Conservation (phyloP, 2,329 filamentous ascomycete species). For the Allantophomopsis lycopodina region DNA sequence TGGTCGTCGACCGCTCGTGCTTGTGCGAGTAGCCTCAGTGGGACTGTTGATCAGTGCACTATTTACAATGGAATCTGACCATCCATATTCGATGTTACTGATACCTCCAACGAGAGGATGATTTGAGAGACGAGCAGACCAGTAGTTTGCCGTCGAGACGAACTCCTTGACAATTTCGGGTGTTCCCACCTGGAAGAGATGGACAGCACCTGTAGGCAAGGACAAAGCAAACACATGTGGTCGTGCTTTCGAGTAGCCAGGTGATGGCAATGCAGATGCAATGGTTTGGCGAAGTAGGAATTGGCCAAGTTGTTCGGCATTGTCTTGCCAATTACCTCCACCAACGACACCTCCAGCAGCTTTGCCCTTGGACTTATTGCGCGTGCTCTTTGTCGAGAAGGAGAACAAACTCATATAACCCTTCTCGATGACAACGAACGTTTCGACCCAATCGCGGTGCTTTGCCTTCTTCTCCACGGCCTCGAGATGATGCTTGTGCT, state of each 20-base stretch:
- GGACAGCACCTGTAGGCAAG: conserved; percentile 82
- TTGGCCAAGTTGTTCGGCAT: conserved; percentile 76
- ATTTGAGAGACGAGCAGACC: conserved; percentile 88
- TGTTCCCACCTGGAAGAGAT: conserved; percentile 96
- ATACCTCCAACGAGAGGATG: conserved; percentile 87
- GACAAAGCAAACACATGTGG: conserved; percentile 92
- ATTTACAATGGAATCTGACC: conserved; percentile 72
- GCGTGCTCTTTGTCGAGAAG: conserved; percentile 68
- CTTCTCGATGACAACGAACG: conserved; percentile 92
- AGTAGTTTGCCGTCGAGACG: conserved; percentile 90
- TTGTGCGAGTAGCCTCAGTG: conserved; percentile 18
- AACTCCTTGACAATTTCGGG: conserved; percentile 92
- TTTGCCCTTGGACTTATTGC: conserved; percentile 43
- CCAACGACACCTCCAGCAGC: conserved; percentile 62
- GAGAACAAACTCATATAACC: conserved; percentile 91
- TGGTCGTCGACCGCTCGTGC: conserved; percentile 25
- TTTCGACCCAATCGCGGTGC: conserved; percentile 87
- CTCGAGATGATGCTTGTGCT: conserved; percentile 93
- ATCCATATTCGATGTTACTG: conserved; percentile 95
- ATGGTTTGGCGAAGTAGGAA: conserved; percentile 87
- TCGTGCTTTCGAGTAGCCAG: conserved; percentile 81
- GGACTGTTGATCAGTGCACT: conserved; percentile 34
- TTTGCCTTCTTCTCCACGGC: conserved; percentile 83
- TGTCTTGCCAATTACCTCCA: conserved; percentile 96
- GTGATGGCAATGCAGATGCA: conserved; percentile 76